Percentiles rank a stretch among this genome's conserved stretches.
These are phyloP conservation scores for Chlorella sorokiniana DNA, from an alignment of 139 green algal species.

Conservation along the genomic window DNA sequence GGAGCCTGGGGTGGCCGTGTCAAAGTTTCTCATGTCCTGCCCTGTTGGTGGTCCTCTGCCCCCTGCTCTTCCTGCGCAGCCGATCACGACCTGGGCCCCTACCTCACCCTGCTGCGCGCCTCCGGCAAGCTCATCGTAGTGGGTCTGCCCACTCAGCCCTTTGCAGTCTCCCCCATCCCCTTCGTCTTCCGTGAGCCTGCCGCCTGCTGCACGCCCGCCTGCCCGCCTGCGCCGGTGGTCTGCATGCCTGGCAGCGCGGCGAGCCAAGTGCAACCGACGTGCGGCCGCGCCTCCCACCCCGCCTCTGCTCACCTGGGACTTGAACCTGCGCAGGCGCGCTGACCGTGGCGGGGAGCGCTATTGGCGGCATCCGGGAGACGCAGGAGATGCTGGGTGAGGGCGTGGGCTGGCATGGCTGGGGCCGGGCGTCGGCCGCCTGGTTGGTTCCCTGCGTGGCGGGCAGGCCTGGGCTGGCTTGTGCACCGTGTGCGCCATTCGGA, in stretches of 20 bases:
- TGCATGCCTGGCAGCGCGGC: background rate
- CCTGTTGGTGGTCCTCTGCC: background rate
- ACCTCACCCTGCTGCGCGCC: conserved; percentile 37
- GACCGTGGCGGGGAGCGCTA: conserved; percentile 53
- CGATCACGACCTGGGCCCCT: conserved; percentile 63
- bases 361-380: conserved; percentile 78
- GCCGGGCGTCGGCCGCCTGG: too few species aligned
- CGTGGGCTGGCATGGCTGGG: background rate
- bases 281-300: background rate
- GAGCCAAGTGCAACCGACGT: background rate
- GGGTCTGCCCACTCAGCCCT: conserved; percentile 49
- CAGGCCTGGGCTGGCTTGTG: too few species aligned
- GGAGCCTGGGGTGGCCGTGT: too few species aligned
- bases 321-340: conserved; percentile 18
- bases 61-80: conserved; percentile 15
- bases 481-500: too few species aligned
- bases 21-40: too few species aligned
- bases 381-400: conserved; percentile 63
- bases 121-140: conserved; percentile 60
- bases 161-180: conserved; percentile 7
- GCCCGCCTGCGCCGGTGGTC: background rate
- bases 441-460: too few species aligned
- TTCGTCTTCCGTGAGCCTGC: conserved; percentile 38
- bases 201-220: too few species aligned
- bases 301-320: background rate